A percentile compares a stretch with the other conserved stretches of the same genome.
Conservation (phyloP, 2,329 filamentous ascomycete species). For the Neoscytalidium dimidiatum region DNA sequence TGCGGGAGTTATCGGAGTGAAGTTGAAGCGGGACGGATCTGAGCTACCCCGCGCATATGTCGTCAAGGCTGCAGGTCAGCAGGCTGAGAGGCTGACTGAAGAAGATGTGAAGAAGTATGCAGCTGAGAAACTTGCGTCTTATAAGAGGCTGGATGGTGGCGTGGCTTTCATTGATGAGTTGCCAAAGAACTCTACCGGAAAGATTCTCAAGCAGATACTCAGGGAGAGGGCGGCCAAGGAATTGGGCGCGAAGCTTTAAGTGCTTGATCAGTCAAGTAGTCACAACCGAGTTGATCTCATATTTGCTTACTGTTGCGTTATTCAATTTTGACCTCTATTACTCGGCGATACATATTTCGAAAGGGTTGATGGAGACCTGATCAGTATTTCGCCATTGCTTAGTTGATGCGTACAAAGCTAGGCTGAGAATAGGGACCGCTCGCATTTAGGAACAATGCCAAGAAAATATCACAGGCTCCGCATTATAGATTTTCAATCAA, state of each 20-base stretch:
- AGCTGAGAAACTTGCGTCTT: constrained; percentile 43
- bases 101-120: constrained; percentile 44
- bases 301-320: no score
- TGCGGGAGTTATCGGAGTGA: constrained; percentile 36
- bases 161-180: constrained; percentile 46
- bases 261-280: no score
- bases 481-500: no score
- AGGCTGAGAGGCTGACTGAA: constrained; percentile 31
- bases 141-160: constrained; percentile 51
- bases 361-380: no score
- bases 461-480: no score
- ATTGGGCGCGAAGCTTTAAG: constrained; percentile 32
- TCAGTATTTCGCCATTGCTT: no score
- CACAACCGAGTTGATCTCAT: no score
- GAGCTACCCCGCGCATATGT: constrained; percentile 52
- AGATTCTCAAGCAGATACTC: constrained; percentile 43
- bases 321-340: no score
- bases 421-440: no score
- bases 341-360: no score
- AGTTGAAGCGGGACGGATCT: constrained; percentile 27
- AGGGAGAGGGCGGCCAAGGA: constrained; percentile 50
- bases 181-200: constrained; percentile 26
- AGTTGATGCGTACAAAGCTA: no score
- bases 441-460: no score
- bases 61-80: constrained; percentile 38